Conservation (phyloP, 441 rosid species). For the Populus hybrid region DNA sequence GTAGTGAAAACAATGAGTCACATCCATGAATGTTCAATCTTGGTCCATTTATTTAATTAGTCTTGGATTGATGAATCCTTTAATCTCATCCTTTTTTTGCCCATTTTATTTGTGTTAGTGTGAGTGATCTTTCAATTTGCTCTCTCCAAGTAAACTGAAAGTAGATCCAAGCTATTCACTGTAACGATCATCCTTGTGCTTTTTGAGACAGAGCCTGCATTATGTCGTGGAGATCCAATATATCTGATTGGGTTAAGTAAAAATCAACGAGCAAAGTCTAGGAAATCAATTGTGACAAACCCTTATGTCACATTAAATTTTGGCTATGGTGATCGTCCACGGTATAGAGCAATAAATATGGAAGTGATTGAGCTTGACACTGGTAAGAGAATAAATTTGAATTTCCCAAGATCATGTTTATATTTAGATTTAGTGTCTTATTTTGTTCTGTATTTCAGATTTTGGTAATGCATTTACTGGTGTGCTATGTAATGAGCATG, state of each 20-base stretch:
- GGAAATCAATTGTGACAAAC: conserved; percentile 91
- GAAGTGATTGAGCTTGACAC: conserved; percentile 97
- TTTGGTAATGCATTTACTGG: conserved; percentile 96
- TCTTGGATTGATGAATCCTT: background rate
- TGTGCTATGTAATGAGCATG: conserved; percentile 81
- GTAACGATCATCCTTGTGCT: conserved; percentile 7
- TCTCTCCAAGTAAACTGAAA: background rate
- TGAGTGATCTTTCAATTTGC: background rate
- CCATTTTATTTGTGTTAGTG: background rate
- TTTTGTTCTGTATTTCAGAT: conserved; percentile 46
- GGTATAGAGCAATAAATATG: conserved; percentile 93
- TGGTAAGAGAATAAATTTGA: conserved; percentile 40
- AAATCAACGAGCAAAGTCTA: conserved; percentile 85
- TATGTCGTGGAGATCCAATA: conserved; percentile 89
- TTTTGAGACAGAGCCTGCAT: conserved; percentile 67
- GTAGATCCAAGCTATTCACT: background rate
- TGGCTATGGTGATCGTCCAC: conserved; percentile 79
- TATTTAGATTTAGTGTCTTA: conserved; percentile 16
- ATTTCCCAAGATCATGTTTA: conserved; percentile 10
- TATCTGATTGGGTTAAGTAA: conserved; percentile 87
- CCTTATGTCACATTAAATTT: conserved; percentile 82
- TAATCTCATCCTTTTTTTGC: background rate
- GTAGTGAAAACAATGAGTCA: background rate
- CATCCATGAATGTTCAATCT: background rate
- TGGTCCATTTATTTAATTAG: background rate